A percentile compares a stretch with the other conserved stretches of the same genome.
Conservation (phyloP, 2,329 filamentous ascomycete species). For the Cercospora sp. region DNA sequence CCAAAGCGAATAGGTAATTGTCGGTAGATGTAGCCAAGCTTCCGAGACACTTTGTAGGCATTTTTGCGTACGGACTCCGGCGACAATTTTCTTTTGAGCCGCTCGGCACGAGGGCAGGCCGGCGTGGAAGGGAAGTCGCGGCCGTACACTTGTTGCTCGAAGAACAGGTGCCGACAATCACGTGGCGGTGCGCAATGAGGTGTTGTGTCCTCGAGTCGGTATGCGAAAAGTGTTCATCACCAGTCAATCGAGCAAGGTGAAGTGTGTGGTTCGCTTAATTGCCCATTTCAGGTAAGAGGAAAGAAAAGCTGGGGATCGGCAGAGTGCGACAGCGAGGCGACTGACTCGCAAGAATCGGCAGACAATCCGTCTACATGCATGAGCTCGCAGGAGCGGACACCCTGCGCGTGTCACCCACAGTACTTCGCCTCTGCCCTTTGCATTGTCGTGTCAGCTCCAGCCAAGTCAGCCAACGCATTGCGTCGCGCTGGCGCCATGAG, state of each 20-base stretch:
- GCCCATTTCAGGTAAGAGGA: neutral
- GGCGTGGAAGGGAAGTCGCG: neutral
- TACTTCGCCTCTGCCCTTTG: neutral
- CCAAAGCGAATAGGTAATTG: constrained; percentile 60
- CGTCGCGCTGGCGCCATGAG: neutral
- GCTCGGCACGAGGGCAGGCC: neutral
- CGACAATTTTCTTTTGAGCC: neutral
- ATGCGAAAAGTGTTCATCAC: neutral
- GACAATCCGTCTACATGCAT: neutral
- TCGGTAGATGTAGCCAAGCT: constrained; percentile 12
- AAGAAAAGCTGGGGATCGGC: neutral
- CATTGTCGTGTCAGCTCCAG: neutral
- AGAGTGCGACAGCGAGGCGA: neutral
- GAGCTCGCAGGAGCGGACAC: neutral
- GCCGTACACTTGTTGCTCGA: neutral
- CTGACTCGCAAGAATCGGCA: neutral
- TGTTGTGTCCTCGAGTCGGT: neutral
- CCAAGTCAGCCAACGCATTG: neutral
- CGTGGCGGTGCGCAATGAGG: neutral
- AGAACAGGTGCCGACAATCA: neutral
- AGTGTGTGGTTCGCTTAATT: neutral
- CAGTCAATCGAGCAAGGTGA: neutral
- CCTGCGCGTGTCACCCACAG: neutral
- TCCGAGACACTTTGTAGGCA: constrained; percentile 12
- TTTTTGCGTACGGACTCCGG: neutral